Percentiles rank a stretch among this genome's conserved stretches.
phyloP scores from a whole-genome alignment of 768 basidiomycete species.

The Phanerochaete carnosa region DNA sequence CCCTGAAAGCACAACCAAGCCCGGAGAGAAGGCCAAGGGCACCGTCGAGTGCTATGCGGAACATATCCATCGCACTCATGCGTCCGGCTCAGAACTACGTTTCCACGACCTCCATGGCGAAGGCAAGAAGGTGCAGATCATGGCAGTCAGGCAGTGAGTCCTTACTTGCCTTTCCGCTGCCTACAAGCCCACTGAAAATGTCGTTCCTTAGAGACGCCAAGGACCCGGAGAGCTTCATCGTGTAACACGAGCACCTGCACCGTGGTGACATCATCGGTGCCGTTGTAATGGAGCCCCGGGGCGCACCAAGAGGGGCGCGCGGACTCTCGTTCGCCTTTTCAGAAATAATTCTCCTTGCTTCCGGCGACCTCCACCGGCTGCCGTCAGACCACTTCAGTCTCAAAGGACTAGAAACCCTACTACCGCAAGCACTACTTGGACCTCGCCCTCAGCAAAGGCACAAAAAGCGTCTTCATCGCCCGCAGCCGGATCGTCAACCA shows the following conservation, averaged over 20 bases:
- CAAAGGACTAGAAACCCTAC: conserved; percentile 95
- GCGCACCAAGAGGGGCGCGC: conserved; percentile 92
- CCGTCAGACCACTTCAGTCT: conserved; percentile 91
- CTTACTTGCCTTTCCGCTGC: neutral
- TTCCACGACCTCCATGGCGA: conserved; percentile 96
- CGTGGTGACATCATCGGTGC: conserved; percentile 97
- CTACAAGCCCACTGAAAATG: no score
- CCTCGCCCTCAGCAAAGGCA: conserved; percentile 89
- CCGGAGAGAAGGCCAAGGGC: conserved; percentile 63
- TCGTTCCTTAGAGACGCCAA: conserved; percentile 53
- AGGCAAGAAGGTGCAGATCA: conserved; percentile 90
- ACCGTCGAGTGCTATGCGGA: conserved; percentile 74
- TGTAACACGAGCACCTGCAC: conserved; percentile 81
- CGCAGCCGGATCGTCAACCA: conserved; percentile 91
- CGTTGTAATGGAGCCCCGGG: conserved; percentile 79
- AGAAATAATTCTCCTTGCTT: conserved; percentile 83
- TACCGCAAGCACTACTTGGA: conserved; percentile 99
- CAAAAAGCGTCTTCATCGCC: conserved; percentile 87
- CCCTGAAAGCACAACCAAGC: conserved; percentile 60
- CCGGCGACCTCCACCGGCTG: conserved; percentile 94
- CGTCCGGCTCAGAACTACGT: conserved; percentile 74
- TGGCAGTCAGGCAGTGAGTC: conserved; percentile 82
- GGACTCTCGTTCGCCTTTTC: conserved; percentile 88
- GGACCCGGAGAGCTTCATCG: conserved; percentile 60
- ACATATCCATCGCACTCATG: conserved; percentile 86